A percentile compares a stretch with the other conserved stretches of the same genome.
These are phyloP conservation scores for Chrysopogon serrulatus DNA, from an alignment of 176 grass and related monocot genomes.

Conservation along the genomic window DNA sequence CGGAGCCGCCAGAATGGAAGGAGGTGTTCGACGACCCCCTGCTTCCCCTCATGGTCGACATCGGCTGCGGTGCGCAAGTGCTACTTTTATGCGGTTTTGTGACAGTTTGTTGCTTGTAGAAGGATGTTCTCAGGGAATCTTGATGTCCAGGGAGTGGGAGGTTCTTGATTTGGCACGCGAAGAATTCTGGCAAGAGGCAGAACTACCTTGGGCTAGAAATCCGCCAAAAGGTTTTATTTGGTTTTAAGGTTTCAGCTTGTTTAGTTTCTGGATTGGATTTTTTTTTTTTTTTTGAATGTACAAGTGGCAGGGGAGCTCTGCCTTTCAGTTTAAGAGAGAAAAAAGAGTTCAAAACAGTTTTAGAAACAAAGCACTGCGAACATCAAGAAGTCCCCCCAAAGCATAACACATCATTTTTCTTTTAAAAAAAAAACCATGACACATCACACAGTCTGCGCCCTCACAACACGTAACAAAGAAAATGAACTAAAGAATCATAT, in stretches of 20 bases:
- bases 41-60: conserved; percentile 92
- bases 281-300: background rate
- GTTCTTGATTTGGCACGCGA: conserved; percentile 86
- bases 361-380: background rate
- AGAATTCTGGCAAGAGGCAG: conserved; percentile 48
- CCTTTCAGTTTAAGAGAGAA: background rate
- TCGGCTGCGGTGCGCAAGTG: conserved; percentile 63
- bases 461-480: background rate
- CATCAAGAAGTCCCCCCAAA: background rate
- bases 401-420: too few species aligned
- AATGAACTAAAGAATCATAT: background rate
- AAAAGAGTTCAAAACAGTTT: background rate
- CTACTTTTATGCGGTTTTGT: background rate
- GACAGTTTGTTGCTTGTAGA: background rate
- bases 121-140: background rate
- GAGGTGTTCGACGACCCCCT: conserved; percentile 49
- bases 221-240: conserved; percentile 63
- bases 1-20: conserved; percentile 62
- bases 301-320: background rate
- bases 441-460: background rate
- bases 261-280: background rate
- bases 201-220: conserved; percentile 97
- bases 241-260: background rate
- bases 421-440: too few species aligned
- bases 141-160: conserved; percentile 66